Conservation (phyloP, 352 stramenopile genomes). For the Pythium periplocum region DNA sequence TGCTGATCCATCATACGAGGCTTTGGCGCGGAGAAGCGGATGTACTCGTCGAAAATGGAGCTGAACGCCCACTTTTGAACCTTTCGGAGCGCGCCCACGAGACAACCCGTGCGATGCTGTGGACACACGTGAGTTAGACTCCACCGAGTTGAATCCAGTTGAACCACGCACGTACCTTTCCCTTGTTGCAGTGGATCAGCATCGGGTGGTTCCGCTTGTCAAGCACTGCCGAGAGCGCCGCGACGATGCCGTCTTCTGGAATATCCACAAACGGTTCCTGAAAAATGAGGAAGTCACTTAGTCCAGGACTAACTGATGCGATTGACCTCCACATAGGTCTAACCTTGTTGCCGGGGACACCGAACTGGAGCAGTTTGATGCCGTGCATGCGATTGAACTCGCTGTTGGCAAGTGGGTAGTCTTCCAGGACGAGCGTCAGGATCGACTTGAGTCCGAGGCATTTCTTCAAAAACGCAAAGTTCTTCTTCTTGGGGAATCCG, state of each 20-base stretch:
- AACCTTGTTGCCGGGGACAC: conserved; percentile 82
- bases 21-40: conserved; percentile 80
- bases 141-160: too few species aligned
- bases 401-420: conserved; percentile 79
- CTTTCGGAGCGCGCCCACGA: conserved; percentile 75
- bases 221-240: conserved; percentile 67
- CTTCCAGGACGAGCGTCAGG: conserved; percentile 81
- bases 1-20: conserved; percentile 87
- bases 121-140: neutral
- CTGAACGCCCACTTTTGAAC: conserved; percentile 81
- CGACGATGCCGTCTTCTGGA: conserved; percentile 69
- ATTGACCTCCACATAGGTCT: too few species aligned
- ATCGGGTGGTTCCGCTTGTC: conserved; percentile 84
- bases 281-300: too few species aligned
- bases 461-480: conserved; percentile 81
- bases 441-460: conserved; percentile 75
- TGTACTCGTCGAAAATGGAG: conserved; percentile 85
- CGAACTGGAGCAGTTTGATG: conserved; percentile 80
- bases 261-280: conserved; percentile 86
- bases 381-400: conserved; percentile 79
- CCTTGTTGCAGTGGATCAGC: conserved; percentile 88
- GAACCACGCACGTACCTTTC: conserved; percentile 39
- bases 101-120: conserved; percentile 74
- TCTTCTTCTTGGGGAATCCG: conserved; percentile 88
- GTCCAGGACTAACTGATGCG: too few species aligned